Evolutionary conservation across 2,329 filamentous ascomycete species (phyloP), one percentile per base, ranked within the genome.

Genomic region (Aspergillus brunneoviolaceus): DNA sequence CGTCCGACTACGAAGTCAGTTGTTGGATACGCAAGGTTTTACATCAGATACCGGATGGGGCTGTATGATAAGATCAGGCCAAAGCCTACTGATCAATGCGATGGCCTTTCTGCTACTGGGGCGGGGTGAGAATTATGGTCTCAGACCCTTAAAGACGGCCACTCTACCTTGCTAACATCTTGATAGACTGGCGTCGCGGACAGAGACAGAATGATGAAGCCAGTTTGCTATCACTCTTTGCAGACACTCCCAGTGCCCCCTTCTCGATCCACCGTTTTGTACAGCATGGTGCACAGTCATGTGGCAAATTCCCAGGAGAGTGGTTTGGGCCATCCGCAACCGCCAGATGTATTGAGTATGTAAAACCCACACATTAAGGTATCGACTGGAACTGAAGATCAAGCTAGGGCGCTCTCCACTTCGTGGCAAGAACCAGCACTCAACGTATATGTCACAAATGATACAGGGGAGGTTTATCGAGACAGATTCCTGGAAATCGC

Each of bases 281-380:
- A 39, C 83, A 88, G 56, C 90, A 96, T 68, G 95, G 95, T 19
- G 92, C 92, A 25, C 82, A 85, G 39, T 89, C 89, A 2, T 99
- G 95, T 75, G 93, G 92, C 4, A 98, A 96, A 76, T 91, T 96
- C 70, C 95, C 95, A 0, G 95, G 95, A 42, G 92, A 98, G 77
- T 99, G 95, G 95, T 99, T 99, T 77, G 95, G 95, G 0, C 95
- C 95, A n/a, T 97, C 92, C 19, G 95, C 95, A 6, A 96, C 95
- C 10, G 93, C 95, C 51, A 87, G 89, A 59, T 98, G 95, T 75
- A 97, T 99, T 66, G 89, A 95, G 92, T 96, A 80, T 74, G 89
- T 77, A 35, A 50, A 25, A 23, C 19, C 27, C 4, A 67, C 16
- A 12, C 21, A 33, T 23, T 33, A n/a, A 54, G 27, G 6, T 19